Percentiles rank a stretch among this genome's conserved stretches.
These are phyloP conservation scores for Vicia faba DNA, from an alignment of 306 rosid genomes.

Conservation along the genomic window DNA sequence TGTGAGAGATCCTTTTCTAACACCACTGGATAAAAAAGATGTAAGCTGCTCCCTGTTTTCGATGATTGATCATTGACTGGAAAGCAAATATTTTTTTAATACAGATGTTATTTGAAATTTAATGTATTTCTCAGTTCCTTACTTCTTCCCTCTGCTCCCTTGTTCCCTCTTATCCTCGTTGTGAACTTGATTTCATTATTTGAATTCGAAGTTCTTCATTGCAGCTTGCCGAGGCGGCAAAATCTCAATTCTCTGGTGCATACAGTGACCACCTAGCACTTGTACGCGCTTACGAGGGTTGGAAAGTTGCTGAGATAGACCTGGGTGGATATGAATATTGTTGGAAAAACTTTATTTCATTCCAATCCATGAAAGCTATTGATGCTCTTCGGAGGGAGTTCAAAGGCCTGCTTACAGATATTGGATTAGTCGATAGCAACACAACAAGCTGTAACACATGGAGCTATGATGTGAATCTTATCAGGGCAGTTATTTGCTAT, in stretches of 20 bases:
- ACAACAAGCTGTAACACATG: conserved; percentile 56
- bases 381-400: conserved; percentile 88
- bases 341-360: conserved; percentile 91
- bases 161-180: conserved; percentile 18
- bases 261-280: conserved; percentile 94
- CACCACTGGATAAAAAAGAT: conserved; percentile 87
- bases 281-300: conserved; percentile 80
- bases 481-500: conserved; percentile 80
- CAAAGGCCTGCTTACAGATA: conserved; percentile 71
- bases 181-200: conserved; percentile 37
- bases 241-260: conserved; percentile 72
- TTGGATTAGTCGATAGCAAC: conserved; percentile 72
- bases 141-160: conserved; percentile 1
- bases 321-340: conserved; percentile 82
- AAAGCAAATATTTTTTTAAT: conserved; percentile 11
- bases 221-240: conserved; percentile 97
- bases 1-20: conserved; percentile 91
- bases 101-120: conserved; percentile 15
- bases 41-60: conserved; percentile 54
- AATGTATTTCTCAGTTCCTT: not conserved
- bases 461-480: conserved; percentile 72
- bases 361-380: conserved; percentile 89
- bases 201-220: conserved; percentile 39
- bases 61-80: conserved; percentile 25
- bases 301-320: conserved; percentile 84